phyloP scores from a whole-genome alignment of 495 filamentous ascomycete genomes.

The Penicillium canariense region DNA sequence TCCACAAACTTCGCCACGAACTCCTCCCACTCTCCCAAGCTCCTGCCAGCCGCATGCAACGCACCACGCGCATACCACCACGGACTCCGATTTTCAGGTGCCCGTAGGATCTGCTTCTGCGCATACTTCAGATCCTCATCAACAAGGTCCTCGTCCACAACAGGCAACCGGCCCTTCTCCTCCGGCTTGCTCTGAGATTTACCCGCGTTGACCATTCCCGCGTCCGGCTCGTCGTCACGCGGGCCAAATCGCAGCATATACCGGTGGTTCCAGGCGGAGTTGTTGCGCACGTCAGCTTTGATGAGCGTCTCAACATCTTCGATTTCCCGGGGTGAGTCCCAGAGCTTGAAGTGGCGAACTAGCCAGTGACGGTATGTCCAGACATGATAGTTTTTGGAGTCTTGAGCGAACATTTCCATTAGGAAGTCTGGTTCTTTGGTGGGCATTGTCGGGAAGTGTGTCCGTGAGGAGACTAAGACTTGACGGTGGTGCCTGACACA shows the following conservation, averaged over 20 bases:
- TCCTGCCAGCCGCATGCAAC: constrained; percentile 59
- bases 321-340: constrained; percentile 63
- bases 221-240: constrained; percentile 29
- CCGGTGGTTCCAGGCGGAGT: constrained; percentile 95
- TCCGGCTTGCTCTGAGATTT: constrained; percentile 37
- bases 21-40: constrained; percentile 54
- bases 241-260: constrained; percentile 85
- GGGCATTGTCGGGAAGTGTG: constrained; percentile 57
- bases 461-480: constrained; percentile 60
- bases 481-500: constrained; percentile 81
- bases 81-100: constrained; percentile 89
- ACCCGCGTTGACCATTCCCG: constrained; percentile 45
- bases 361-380: constrained; percentile 97
- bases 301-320: constrained; percentile 67
- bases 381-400: constrained; percentile 97
- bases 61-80: constrained; percentile 90
- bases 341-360: constrained; percentile 76
- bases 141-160: constrained; percentile 59
- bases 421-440: constrained; percentile 72
- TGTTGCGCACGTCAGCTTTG: constrained; percentile 80
- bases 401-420: constrained; percentile 72
- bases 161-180: constrained; percentile 37
- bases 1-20: constrained; percentile 68
- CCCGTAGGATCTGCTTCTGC: constrained; percentile 64
- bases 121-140: constrained; percentile 74